Base-by-base conservation (phyloP, 768 basidiomycete genomes). In the Phanerochaete carnosa region DNA sequence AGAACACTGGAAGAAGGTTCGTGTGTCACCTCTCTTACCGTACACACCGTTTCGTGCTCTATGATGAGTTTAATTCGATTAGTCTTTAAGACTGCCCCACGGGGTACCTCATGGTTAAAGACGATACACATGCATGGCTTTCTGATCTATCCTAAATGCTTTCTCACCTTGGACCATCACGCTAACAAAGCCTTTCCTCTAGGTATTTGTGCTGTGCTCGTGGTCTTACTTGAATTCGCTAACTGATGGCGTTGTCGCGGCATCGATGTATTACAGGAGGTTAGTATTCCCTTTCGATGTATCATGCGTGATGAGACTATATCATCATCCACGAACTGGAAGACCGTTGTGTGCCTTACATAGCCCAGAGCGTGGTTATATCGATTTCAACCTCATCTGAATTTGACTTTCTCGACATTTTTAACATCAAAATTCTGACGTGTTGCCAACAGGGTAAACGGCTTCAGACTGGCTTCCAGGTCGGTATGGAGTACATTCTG, bases 11-110 rank as follows among this genome's bases (percentile, higher is more conserved):
- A 74, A 77, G 69, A 84, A 90, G 89, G 91, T 89, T 68, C 68
- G 84, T 78, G 37, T 62, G 54, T 9, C 39, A 59, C 64, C 65
- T 19, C 47, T 55, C 50, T 30, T 46, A 52, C 35, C 39, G 28
- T 58, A 30, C 45, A 45, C 28, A 46, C 28, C 52, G 65, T 63
- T 53, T 28, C 55, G 62, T 67, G 45, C 61, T 65, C 46, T 57
- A 82, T 86, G 88, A 85, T 81, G 81, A 83, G 76, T 74, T 74
- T 75, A 82, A 75, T 82, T 81, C 88, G 94, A 95, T 95, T 95
- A 95, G 92, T 95, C 92, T 93, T 93, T 74, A 88, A 92, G 92
- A 92, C 88, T 9, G 11, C 8, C 16, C 33, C 13, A 35, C 13
- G 33, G 33, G n/a, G n/a, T n/a, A n/a, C n/a, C n/a, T 72, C 75